phyloP scores from a whole-genome alignment of 768 basidiomycete species.

The Gelatoporia subvermispora region DNA sequence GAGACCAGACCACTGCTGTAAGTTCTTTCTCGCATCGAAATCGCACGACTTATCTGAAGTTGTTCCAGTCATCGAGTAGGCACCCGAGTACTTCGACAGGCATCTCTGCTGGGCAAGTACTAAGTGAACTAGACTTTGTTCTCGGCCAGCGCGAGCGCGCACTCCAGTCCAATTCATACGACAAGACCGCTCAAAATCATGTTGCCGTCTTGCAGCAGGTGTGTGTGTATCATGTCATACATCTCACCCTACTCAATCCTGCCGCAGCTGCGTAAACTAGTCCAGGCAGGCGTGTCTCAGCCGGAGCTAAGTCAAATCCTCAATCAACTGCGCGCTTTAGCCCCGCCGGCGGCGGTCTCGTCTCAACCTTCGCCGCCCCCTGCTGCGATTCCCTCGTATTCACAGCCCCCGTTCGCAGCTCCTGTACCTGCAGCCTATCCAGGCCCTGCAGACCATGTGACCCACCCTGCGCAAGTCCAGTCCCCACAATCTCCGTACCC shows the following conservation, averaged over 20 bases:
- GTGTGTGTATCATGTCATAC: constrained; percentile 16
- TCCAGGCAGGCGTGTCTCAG: constrained; percentile 78
- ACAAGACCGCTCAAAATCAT: constrained; percentile 63
- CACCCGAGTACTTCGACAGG: constrained; percentile 31
- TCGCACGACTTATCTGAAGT: background rate
- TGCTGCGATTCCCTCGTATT: constrained; percentile 11
- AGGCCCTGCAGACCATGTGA: constrained; percentile 24
- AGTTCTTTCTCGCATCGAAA: constrained; percentile 17
- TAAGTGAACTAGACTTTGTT: constrained; percentile 78
- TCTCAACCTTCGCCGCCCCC: constrained; percentile 15
- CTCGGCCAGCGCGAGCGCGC: constrained; percentile 76
- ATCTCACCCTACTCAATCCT: background rate
- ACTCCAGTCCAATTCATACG: constrained; percentile 69
- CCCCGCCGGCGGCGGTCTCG: constrained; percentile 37
- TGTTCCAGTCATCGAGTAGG: constrained; percentile 8
- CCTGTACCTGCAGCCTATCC: constrained; percentile 29
- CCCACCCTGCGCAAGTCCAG: constrained; percentile 19
- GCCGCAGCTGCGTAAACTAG: constrained; percentile 59
- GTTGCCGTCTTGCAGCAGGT: constrained; percentile 81
- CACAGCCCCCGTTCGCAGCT: constrained; percentile 14
- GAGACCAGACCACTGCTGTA: constrained; percentile 37
- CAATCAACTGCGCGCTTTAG: constrained; percentile 58
- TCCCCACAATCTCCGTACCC: too few relatives aligned
- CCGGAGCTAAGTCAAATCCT: constrained; percentile 76
- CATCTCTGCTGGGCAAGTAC: constrained; percentile 73